These are phyloP conservation scores for Fennellomyces sp. DNA, from an alignment of 371 early-diverging fungal species.

Conservation along the genomic window DNA sequence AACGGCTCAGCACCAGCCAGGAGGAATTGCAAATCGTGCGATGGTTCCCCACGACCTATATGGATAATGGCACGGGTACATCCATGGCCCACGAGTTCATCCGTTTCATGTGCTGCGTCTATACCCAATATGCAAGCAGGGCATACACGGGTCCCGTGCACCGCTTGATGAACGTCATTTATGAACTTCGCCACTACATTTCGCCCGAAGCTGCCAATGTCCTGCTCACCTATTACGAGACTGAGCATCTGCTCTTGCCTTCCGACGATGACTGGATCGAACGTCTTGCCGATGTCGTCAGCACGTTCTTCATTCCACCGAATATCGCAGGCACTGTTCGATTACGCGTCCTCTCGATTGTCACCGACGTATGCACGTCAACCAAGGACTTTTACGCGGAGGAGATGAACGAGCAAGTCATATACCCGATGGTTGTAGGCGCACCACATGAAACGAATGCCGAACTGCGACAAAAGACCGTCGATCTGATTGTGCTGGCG, in stretches of 20 bases:
- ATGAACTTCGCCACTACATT: slow-evolving; percentile 55
- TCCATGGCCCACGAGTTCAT: slow-evolving; percentile 25
- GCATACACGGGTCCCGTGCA: slow-evolving; percentile 42
- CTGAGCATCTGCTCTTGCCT: slow-evolving; percentile 65
- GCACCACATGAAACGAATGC: slow-evolving; percentile 56
- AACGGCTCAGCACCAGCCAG: slow-evolving; percentile 11
- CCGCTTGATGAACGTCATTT: slow-evolving; percentile 63
- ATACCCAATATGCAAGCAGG: slow-evolving; percentile 19
- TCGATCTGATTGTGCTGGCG: slow-evolving; percentile 52
- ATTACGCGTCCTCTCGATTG: slow-evolving; percentile 56
- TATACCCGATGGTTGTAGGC: slow-evolving; percentile 61
- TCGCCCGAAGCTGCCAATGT: slow-evolving; percentile 59
- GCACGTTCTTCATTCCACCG: slow-evolving; percentile 57
- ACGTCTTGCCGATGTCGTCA: slow-evolving; percentile 54
- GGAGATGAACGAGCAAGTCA: slow-evolving; percentile 48
- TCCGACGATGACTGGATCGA: slow-evolving; percentile 67
- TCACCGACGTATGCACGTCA: slow-evolving; percentile 57
- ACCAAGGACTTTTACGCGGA: slow-evolving; percentile 63
- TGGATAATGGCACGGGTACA: background rate
- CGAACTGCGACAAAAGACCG: slow-evolving; percentile 46
- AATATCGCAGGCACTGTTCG: slow-evolving; percentile 40
- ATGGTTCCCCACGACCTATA: background rate
- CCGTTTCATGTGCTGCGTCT: slow-evolving; percentile 29
- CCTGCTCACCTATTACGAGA: slow-evolving; percentile 61
- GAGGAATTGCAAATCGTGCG: background rate